These are phyloP conservation scores for Coelastrella sp. DNA, from an alignment of 139 green algal genomes.

Conservation along the genomic window DNA sequence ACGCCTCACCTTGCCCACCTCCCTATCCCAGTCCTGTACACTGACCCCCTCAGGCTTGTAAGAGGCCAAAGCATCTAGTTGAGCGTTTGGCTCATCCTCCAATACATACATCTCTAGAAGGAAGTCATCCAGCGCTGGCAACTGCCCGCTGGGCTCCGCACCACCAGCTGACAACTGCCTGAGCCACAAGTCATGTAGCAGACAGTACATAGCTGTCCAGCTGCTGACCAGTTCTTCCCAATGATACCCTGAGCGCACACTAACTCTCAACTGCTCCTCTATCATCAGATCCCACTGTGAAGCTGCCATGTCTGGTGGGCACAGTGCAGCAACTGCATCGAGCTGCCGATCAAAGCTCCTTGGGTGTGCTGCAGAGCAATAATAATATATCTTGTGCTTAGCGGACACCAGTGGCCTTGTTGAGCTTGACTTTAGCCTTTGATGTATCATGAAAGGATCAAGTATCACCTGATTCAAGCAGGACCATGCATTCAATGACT, in stretches of 20 bases:
- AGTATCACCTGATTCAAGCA: not conserved
- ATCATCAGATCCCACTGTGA: conserved; percentile 54
- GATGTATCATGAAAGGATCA: not conserved
- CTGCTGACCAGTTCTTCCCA: conserved; percentile 69
- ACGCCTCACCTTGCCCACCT: conserved; percentile 35
- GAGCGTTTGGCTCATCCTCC: conserved; percentile 57
- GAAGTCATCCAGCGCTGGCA: conserved; percentile 54
- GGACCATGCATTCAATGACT: too few relatives aligned
- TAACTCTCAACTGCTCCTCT: conserved; percentile 43
- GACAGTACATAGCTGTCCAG: conserved; percentile 60
- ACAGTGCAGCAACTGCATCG: conserved; percentile 54
- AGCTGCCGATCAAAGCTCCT: conserved; percentile 59
- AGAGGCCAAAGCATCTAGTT: conserved; percentile 74
- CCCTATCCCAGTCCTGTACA: conserved; percentile 54
- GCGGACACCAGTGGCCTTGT: too few relatives aligned
- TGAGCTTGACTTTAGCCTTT: too few relatives aligned
- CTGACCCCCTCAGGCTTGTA: conserved; percentile 51
- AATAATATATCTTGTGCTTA: too few relatives aligned
- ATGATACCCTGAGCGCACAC: conserved; percentile 13
- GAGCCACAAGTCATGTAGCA: too few relatives aligned
- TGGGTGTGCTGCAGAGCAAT: not conserved
- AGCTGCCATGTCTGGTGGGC: conserved; percentile 23
- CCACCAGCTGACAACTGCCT: too few relatives aligned
- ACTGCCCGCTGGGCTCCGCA: not conserved
- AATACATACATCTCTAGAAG: conserved; percentile 48